Conservation (phyloP, 108 stramenopile species). For the Chaetoceros tenuissimus region DNA sequence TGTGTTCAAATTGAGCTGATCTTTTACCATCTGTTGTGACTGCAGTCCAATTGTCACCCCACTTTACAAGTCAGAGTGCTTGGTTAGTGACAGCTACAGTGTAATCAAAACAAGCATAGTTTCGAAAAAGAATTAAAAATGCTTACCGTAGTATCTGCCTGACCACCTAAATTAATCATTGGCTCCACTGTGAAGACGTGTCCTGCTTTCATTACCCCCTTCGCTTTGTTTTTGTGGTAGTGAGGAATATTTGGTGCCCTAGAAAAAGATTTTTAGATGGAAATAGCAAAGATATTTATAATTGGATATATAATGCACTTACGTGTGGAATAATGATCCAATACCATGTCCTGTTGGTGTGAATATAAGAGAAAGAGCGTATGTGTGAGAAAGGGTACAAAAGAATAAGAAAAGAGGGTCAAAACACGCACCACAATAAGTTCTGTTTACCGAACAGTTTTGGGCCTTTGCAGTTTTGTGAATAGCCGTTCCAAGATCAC, state of each 20-base stretch:
- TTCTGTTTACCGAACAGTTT: constrained; percentile 76
- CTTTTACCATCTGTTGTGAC: constrained; percentile 76
- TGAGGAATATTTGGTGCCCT: constrained; percentile 94
- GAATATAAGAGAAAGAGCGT: no score
- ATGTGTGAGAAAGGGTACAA: no score
- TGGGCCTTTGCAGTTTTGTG: constrained; percentile 50
- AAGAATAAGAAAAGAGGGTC: no score
- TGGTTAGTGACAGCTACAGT: no score
- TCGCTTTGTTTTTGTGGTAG: constrained; percentile 92
- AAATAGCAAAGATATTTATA: not conserved
- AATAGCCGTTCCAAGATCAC: constrained; percentile 88
- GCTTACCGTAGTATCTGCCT: constrained; percentile 60
- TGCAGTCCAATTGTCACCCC: constrained; percentile 99
- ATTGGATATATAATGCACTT: not conserved
- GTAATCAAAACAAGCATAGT: no score
- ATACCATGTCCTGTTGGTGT: no score
- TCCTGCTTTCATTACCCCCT: constrained; percentile 88
- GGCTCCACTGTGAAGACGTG: constrained; percentile 99
- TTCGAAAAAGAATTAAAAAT: constrained; percentile 30
- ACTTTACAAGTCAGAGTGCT: no score
- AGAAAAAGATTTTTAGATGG: constrained; percentile 49
- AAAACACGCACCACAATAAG: constrained; percentile 94
- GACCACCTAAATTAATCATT: constrained; percentile 91
- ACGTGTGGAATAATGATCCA: constrained; percentile 79
- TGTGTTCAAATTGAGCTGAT: constrained; percentile 94